A percentile compares a stretch with the other conserved stretches of the same genome.
phyloP scores from a whole-genome alignment of 2,329 filamentous ascomycete species.

The Stromatinia cepivora region DNA sequence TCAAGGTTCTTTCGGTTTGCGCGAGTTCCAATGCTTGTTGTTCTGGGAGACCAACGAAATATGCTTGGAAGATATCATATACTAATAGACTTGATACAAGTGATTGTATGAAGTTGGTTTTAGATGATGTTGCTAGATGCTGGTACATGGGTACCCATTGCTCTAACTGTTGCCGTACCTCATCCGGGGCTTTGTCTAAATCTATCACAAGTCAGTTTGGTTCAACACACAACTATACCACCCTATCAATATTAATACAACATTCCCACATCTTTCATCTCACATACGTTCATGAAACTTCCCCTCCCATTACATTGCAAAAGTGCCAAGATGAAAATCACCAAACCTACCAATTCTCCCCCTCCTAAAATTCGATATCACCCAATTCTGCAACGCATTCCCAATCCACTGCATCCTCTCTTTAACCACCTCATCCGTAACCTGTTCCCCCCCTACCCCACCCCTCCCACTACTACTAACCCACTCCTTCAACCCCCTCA shows the following conservation, averaged over 20 bases:
- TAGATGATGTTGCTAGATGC: constrained; percentile 53
- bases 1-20: constrained; percentile 34
- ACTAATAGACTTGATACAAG: constrained; percentile 60
- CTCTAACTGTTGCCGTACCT: constrained; percentile 47
- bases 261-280: not conserved
- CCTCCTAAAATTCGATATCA: constrained; percentile 66
- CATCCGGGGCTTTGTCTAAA: constrained; percentile 46
- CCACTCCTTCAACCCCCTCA: constrained; percentile 69
- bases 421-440: constrained; percentile 65
- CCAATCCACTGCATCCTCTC: constrained; percentile 62
- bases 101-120: constrained; percentile 63
- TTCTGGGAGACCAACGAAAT: constrained; percentile 61
- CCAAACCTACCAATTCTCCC: constrained; percentile 50
- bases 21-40: constrained; percentile 54
- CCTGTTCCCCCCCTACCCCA: constrained; percentile 50
- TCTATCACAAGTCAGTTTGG: constrained; percentile 42
- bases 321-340: constrained; percentile 1
- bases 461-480: constrained; percentile 66
- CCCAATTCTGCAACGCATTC: constrained; percentile 73
- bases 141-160: constrained; percentile 60
- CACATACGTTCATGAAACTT: not conserved
- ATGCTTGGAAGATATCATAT: constrained; percentile 60
- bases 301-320: too few species aligned
- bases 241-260: not conserved
- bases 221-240: not conserved